These are phyloP conservation scores for Penicillium pancosmium DNA, from an alignment of 495 filamentous ascomycete genomes.

Conservation along the genomic window DNA sequence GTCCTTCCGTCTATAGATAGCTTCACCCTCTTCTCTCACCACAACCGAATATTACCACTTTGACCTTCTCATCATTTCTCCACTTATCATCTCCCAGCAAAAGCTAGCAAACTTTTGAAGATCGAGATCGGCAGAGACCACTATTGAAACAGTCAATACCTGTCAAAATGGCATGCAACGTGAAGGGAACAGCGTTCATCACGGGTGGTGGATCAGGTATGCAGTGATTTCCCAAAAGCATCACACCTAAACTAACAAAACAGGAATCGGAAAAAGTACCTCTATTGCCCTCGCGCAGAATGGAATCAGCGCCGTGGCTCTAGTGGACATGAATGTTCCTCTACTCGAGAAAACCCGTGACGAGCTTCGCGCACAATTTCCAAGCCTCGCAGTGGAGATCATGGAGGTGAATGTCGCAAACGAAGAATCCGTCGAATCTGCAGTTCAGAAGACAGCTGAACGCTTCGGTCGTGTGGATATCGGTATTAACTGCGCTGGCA, in stretches of 20 bases:
- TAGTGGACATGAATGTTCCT: conserved; percentile 26
- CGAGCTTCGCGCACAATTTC: conserved; percentile 14
- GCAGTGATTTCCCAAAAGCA: neutral
- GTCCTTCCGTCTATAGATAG: too few relatives aligned
- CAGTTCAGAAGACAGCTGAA: conserved; percentile 19
- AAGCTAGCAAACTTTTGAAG: neutral
- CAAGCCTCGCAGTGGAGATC: conserved; percentile 15
- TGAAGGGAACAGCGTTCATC: conserved; percentile 31
- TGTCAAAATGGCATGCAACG: conserved; percentile 19
- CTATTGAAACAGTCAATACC: neutral
- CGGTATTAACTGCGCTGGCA: conserved; percentile 52
- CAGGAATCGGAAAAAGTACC: conserved; percentile 33
- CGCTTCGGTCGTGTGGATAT: conserved; percentile 54
- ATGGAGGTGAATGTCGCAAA: conserved; percentile 24
- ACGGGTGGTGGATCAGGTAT: conserved; percentile 29
- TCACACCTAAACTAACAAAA: neutral
- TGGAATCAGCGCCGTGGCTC: conserved; percentile 25
- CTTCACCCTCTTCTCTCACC: too few relatives aligned
- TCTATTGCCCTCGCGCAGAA: conserved; percentile 26
- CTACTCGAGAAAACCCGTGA: conserved; percentile 16
- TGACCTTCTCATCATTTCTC: too few relatives aligned
- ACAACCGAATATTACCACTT: too few relatives aligned
- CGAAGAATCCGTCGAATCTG: conserved; percentile 23
- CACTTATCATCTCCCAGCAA: too few relatives aligned
- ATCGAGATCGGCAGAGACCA: neutral